phyloP scores from a whole-genome alignment of 495 filamentous ascomycete genomes.

The Aspergillus coremiiformis region DNA sequence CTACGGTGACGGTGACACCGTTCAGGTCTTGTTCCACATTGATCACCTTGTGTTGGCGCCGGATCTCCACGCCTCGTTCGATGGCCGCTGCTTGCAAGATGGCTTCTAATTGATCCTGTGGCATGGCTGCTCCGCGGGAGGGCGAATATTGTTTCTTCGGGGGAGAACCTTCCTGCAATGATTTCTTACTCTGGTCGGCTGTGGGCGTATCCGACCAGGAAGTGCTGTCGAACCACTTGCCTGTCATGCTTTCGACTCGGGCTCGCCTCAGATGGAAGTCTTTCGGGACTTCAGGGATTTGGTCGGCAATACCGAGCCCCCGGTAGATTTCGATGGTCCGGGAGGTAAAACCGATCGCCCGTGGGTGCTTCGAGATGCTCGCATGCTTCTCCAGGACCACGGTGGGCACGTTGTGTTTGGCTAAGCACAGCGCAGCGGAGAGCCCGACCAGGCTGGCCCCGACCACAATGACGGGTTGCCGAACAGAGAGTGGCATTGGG shows the following conservation, averaged over 20 bases:
- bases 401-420: constrained; percentile 17
- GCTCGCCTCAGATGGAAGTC: constrained; percentile 20
- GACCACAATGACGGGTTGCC: constrained; percentile 19
- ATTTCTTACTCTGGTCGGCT: constrained; percentile 1
- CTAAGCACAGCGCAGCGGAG: constrained; percentile 23
- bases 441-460: constrained; percentile 29
- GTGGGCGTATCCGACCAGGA: constrained; percentile 20
- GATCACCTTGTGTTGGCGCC: constrained; percentile 11
- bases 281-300: constrained; percentile 16
- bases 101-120: constrained; percentile 27
- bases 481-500: neutral
- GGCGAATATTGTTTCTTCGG: constrained; percentile 15
- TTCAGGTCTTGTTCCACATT: constrained; percentile 14
- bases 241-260: constrained; percentile 23
- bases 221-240: constrained; percentile 21
- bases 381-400: constrained; percentile 28
- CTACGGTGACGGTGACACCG: constrained; percentile 14
- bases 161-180: neutral
- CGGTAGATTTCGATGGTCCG: constrained; percentile 33
- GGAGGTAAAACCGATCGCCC: constrained; percentile 27
- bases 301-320: constrained; percentile 20
- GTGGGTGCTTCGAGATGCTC: constrained; percentile 22
- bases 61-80: constrained; percentile 25
- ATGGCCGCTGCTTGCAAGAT: constrained; percentile 20
- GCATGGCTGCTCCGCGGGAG: constrained; percentile 15